These are phyloP conservation scores for Suhomyces coccinellae DNA, from an alignment of 1,139 yeast genomes.

Conservation along the genomic window DNA sequence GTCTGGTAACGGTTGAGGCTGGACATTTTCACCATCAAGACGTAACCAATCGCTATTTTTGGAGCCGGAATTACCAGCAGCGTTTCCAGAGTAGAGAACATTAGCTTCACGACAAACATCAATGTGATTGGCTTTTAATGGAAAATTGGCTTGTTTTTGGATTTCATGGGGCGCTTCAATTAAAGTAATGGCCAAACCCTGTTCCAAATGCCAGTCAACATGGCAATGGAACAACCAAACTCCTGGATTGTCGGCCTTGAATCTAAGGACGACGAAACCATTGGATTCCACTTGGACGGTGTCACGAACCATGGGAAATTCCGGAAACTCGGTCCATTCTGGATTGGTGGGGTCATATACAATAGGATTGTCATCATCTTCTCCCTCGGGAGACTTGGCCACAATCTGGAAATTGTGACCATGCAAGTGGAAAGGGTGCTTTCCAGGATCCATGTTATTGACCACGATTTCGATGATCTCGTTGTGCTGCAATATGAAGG, in stretches of 20 bases:
- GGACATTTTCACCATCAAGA: constrained; percentile 56
- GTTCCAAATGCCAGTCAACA: constrained; percentile 90
- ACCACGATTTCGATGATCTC: constrained; percentile 71
- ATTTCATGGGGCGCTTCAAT: constrained; percentile 71
- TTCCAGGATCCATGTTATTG: constrained; percentile 77
- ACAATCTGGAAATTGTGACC: constrained; percentile 82
- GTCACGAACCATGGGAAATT: constrained; percentile 64
- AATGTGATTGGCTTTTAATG: constrained; percentile 49
- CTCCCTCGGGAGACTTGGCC: constrained; percentile 54
- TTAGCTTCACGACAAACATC: constrained; percentile 58
- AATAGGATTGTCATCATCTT: constrained; percentile 54
- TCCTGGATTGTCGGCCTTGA: constrained; percentile 82
- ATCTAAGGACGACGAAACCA: constrained; percentile 65
- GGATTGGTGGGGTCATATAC: constrained; percentile 50
- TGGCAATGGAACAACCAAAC: constrained; percentile 96
- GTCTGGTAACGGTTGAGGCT: constrained; percentile 56
- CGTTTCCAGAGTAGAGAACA: constrained; percentile 58
- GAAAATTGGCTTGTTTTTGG: constrained; percentile 35
- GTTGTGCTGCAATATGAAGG: constrained; percentile 58
- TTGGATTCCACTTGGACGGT: constrained; percentile 63
- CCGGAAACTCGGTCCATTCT: constrained; percentile 57
- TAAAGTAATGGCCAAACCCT: constrained; percentile 73
- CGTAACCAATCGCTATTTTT: constrained; percentile 47
- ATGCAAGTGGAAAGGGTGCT: constrained; percentile 92
- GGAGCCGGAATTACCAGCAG: constrained; percentile 56